These are phyloP conservation scores for Trichoderma polysporum DNA, from an alignment of 2,329 filamentous ascomycete genomes.

Conservation along the genomic window DNA sequence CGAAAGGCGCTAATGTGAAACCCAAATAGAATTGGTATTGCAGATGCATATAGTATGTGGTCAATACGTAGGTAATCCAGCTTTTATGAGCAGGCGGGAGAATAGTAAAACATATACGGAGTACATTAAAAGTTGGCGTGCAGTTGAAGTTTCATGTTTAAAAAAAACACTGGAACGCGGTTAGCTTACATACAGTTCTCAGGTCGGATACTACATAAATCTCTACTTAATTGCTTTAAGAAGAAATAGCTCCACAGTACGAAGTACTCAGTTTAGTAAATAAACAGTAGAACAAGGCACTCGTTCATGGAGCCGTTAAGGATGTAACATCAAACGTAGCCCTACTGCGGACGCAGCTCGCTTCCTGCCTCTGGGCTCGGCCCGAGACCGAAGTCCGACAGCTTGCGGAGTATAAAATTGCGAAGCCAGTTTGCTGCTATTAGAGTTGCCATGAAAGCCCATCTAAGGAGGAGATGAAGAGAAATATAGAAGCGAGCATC, in stretches of 20 bases:
- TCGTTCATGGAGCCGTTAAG: not conserved
- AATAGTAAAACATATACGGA: not conserved
- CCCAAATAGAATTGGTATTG: not conserved
- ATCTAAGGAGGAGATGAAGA: not conserved
- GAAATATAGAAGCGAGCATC: not conserved
- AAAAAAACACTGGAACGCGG: too few relatives aligned
- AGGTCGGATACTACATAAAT: too few relatives aligned
- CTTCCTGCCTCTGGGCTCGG: too few relatives aligned
- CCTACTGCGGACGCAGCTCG: not conserved
- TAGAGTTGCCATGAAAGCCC: not conserved
- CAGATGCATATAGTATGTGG: not conserved
- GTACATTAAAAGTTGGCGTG: not conserved
- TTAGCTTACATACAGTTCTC: too few relatives aligned
- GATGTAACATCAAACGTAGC: not conserved
- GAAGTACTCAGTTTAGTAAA: not conserved
- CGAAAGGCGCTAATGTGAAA: not conserved
- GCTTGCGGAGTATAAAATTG: not conserved
- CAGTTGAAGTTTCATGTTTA: too few relatives aligned
- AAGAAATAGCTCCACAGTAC: not conserved
- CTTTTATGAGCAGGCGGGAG: not conserved
- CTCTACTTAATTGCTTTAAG: too few relatives aligned
- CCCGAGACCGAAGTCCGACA: not conserved
- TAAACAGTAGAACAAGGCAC: not conserved
- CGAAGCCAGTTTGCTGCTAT: not conserved
- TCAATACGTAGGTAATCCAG: too few relatives aligned